phyloP scores from a whole-genome alignment of 2,329 filamentous ascomycete species.

The Pestalotiopsis sp. region DNA sequence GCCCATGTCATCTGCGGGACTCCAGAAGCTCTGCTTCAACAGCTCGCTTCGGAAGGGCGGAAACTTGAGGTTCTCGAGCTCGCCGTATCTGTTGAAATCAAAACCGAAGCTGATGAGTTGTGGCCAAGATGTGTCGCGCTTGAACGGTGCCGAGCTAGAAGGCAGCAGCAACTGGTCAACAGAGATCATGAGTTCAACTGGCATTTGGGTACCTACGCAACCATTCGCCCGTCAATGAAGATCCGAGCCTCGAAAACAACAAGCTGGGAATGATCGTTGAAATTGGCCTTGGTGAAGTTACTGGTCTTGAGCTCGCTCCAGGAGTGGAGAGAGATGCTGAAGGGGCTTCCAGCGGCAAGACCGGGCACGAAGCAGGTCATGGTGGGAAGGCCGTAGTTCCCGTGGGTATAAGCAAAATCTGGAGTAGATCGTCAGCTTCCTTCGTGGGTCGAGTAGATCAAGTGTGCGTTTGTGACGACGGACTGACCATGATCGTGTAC shows the following conservation, averaged over 20 bases:
- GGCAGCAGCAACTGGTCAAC: background rate
- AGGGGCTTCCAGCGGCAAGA: conserved; percentile 57
- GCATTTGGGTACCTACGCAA: conserved; percentile 52
- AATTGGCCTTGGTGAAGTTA: conserved; percentile 54
- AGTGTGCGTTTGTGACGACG: background rate
- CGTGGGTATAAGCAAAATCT: conserved; percentile 57
- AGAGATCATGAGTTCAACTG: too few species aligned
- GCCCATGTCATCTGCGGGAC: conserved; percentile 69
- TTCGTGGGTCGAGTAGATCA: conserved; percentile 6
- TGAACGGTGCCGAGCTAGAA: conserved; percentile 57
- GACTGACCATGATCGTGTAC: conserved; percentile 52
- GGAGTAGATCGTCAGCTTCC: background rate
- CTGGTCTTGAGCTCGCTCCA: conserved; percentile 68
- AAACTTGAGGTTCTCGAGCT: conserved; percentile 67
- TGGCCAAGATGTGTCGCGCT: conserved; percentile 53
- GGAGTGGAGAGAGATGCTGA: conserved; percentile 75
- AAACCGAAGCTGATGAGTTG: conserved; percentile 49
- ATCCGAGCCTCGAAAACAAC: conserved; percentile 68
- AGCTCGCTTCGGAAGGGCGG: conserved; percentile 72
- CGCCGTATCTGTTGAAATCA: conserved; percentile 58
- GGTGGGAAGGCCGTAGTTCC: conserved; percentile 58
- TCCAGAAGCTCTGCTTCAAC: conserved; percentile 72
- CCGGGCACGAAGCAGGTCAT: conserved; percentile 75
- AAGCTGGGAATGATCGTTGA: conserved; percentile 55
- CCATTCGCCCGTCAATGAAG: conserved; percentile 67